Conservation (phyloP, 768 basidiomycete species). For the Postia placenta region DNA sequence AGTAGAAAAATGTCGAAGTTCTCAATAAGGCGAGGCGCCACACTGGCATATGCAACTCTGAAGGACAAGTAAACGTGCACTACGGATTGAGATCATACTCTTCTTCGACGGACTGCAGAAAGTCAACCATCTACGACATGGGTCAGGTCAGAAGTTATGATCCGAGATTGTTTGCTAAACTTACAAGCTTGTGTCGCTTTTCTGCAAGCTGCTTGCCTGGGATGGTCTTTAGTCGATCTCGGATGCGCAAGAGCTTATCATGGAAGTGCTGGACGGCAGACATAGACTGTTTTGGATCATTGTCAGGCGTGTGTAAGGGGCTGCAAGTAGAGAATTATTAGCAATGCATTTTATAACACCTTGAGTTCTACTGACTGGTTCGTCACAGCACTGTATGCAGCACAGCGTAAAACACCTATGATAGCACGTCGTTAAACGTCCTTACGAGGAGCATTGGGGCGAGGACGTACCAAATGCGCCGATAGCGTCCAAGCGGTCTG, state of each 20-base stretch:
- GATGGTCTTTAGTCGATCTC: constrained; percentile 69
- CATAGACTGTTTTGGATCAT: constrained; percentile 34
- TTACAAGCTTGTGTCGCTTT: constrained; percentile 66
- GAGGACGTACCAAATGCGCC: constrained; percentile 39
- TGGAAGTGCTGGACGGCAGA: constrained; percentile 80
- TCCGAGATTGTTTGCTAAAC: constrained; percentile 1
- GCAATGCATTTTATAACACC: too few relatives aligned
- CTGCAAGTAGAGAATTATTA: constrained; percentile 17
- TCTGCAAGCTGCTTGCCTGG: constrained; percentile 62
- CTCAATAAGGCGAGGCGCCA: too few relatives aligned
- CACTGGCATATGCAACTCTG: too few relatives aligned
- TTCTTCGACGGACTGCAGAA: constrained; percentile 51
- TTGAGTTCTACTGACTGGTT: constrained; percentile 22
- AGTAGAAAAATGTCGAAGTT: too few relatives aligned
- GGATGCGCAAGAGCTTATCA: constrained; percentile 77
- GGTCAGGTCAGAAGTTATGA: neutral
- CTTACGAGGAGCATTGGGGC: neutral
- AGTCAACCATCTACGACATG: constrained; percentile 50
- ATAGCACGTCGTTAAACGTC: neutral
- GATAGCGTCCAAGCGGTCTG: constrained; percentile 47
- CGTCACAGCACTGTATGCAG: constrained; percentile 36
- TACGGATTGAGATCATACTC: too few relatives aligned
- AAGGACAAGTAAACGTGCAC: too few relatives aligned
- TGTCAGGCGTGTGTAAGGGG: constrained; percentile 39
- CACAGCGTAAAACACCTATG: constrained; percentile 39